phyloP scores from a whole-genome alignment of 1,284 basidiomycete genomes.

The Waitea zeae region DNA sequence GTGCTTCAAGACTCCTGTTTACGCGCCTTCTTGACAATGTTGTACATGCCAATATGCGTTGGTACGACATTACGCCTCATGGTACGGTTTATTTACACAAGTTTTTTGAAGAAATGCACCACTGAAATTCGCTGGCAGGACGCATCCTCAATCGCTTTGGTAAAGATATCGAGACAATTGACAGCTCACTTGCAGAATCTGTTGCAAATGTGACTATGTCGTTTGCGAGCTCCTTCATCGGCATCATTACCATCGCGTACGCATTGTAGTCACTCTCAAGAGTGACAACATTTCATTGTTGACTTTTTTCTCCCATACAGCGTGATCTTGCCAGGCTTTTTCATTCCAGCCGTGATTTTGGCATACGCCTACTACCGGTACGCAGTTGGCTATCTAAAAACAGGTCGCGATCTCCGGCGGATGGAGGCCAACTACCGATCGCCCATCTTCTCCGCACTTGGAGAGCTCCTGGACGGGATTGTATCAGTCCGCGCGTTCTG shows the following conservation, averaged over 20 bases:
- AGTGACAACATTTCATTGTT: too few species aligned
- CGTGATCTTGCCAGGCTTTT: conserved; percentile 55
- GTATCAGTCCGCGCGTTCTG: conserved; percentile 84
- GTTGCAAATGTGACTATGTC: conserved; percentile 60
- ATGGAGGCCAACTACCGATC: conserved; percentile 63
- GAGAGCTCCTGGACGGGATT: conserved; percentile 65
- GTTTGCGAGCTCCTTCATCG: conserved; percentile 53
- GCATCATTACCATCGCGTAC: conserved; percentile 47
- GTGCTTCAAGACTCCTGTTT: conserved; percentile 44
- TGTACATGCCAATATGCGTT: conserved; percentile 45
- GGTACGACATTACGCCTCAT: conserved; percentile 31
- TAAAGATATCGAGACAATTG: conserved; percentile 70
- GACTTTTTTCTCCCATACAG: too few species aligned
- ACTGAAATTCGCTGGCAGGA: conserved; percentile 21
- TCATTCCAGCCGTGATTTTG: conserved; percentile 52
- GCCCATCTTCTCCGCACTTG: conserved; percentile 64
- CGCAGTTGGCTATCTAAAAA: conserved; percentile 59
- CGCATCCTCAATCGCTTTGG: conserved; percentile 52
- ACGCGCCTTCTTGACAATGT: conserved; percentile 33
- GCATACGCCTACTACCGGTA: conserved; percentile 43
- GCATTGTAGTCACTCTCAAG: conserved; percentile 11
- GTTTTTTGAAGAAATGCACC: conserved; percentile 15
- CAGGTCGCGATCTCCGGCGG: conserved; percentile 59
- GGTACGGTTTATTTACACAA: conserved; percentile 10
- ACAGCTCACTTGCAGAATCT: conserved; percentile 49